Evolutionary conservation across 2,329 filamentous ascomycete genomes (phyloP), one percentile per base, ranked within the genome.

Genomic region (Aspergillus persii): DNA sequence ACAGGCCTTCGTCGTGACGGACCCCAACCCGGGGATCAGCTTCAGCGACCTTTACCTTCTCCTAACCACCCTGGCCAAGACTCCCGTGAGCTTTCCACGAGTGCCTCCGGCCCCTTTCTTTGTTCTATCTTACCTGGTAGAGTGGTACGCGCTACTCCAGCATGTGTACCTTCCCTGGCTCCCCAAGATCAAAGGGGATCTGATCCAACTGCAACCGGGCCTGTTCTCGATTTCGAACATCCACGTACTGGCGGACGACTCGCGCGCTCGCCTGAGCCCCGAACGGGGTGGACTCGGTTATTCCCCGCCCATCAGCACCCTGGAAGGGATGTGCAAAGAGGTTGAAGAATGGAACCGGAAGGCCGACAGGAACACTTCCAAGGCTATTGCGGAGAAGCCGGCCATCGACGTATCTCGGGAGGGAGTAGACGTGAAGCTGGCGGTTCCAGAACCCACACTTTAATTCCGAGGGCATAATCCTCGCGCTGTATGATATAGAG

Each of bases 1-100:
- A 30, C 75, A 80, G 39, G 76, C 82, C 12, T 85, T 82, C 65
- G 68, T 77, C 44, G 76, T 86, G 26, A 83, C 80, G 2, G 83
- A 86, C 52, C 74, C 73, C 0, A 82, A 81, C 30, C 77, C 79
- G 4, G 76, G 82, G 33, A 58, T 73, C 31, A 55, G 66, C 9
- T 75, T 74, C 57, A 54, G 56, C 9, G 72, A 76, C 54, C 11
- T 76, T 49, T 74, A 75, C 55, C 68, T 63, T 12, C 50, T 71
- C 6, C 62, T 75, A 8, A 54, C 36, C n/a, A 73, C 68, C 1
- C 63, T 74, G 12, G 61, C 70, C 56, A 68, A 67, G 54, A 71
- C 69, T 1, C 73, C 73, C 11, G 58, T 70, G 9, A 58, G 58
- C 0, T 75, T 74, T 52, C 66, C 71, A 0, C 50, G 29, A 1